Evolutionary conservation across 768 basidiomycete genomes (phyloP), one percentile per base, ranked within the genome.

Genomic region (Boletus fagicola): DNA sequence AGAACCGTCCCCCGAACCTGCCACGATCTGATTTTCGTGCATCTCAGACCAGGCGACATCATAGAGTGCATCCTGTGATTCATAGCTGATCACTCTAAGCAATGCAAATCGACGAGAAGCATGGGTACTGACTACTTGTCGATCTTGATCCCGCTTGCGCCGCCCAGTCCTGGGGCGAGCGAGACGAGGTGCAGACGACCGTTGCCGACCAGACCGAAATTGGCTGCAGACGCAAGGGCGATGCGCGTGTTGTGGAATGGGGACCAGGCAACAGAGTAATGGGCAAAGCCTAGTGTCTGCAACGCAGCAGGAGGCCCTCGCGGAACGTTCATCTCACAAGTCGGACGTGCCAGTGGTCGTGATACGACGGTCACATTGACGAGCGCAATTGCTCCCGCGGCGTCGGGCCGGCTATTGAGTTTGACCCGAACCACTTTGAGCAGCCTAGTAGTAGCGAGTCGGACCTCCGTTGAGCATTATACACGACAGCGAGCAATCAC

Each of bases 161-260:
- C 79, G 31, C 74, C 75, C 1, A 80, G 81, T 16, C 76, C 79
- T 28, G 80, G 76, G 26, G 70, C 73, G 22, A 85, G 73, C 2
- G 85, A 83, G 51, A 81, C 79, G 24, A 88, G 69, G 69, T 88
- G 89, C 43, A 98, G 68, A n/a, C 95, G 80, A 1, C 96, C 96
- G 73, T 97, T 98, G 26, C 96, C 96, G 33, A 98, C 90, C 5
- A 98, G 80, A 3, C 96, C 96, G 72, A 93, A 98, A 74, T 98
- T 96, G 28, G 94, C 91, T 0, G 92, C 81, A 7, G 91, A 91
- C 5, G 92, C 90, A 35, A 93, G 76, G 1, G 92, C 92, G 43
- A 93, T 68, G 36, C 87, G 83, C 16, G 80, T 77, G 24, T 80
- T 85, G 70, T 90, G 87, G 67, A 94, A 94, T 5, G 92, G 92